Evolutionary conservation across 805 yeast species (phyloP).

Genomic region (Candida boleticola): DNA sequence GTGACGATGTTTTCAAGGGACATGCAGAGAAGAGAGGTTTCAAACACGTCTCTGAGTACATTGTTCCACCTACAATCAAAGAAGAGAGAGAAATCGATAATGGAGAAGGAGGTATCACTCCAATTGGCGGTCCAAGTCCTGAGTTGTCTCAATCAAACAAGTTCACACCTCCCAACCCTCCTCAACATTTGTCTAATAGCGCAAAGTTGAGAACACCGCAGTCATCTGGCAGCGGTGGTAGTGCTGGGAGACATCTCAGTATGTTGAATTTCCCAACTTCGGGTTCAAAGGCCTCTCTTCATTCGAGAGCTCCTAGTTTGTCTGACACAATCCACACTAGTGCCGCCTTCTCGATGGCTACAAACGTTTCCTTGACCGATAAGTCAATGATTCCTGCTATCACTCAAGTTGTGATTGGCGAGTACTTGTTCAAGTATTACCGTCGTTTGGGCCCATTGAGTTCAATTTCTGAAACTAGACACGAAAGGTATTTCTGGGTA

Average conservation of each 20-base stretch:
- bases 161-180: conserved; percentile 5
- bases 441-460: conserved; percentile 74
- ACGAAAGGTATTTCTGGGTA: conserved; percentile 92
- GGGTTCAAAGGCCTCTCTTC: conserved; percentile 23
- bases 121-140: conserved; percentile 16
- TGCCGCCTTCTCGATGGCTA: conserved; percentile 46
- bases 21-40: conserved; percentile 53
- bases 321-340: conserved; percentile 33
- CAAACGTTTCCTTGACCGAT: conserved; percentile 64
- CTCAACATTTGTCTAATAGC: background rate
- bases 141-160: conserved; percentile 12
- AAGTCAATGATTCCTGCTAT: conserved; percentile 78
- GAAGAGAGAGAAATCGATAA: too few relatives aligned
- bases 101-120: conserved; percentile 5
- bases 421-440: conserved; percentile 80
- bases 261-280: conserved; percentile 9
- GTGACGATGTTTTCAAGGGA: conserved; percentile 43
- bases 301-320: conserved; percentile 25
- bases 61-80: conserved; percentile 18
- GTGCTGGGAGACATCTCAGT: background rate
- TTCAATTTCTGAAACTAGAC: conserved; percentile 74
- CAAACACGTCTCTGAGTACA: conserved; percentile 20
- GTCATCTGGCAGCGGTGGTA: background rate
- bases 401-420: conserved; percentile 93
- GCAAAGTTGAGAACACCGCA: conserved; percentile 1